A percentile compares a stretch with the other conserved stretches of the same genome.
phyloP scores from a whole-genome alignment of 1,284 basidiomycete genomes.

The Ustilago bromivora region DNA sequence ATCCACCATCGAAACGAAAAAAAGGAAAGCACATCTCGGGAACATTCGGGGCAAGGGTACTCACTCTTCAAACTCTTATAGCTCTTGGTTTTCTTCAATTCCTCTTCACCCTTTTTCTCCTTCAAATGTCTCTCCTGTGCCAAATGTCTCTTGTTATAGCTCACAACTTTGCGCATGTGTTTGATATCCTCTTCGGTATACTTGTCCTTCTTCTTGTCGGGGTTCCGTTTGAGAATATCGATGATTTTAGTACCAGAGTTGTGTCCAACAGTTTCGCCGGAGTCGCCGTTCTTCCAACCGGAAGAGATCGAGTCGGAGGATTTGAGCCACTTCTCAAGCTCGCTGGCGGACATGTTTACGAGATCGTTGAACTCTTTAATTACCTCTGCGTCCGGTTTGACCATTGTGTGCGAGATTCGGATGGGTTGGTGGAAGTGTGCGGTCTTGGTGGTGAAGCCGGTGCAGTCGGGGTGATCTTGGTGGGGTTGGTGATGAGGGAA shows the following conservation, averaged over 20 bases:
- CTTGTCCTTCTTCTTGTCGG: conserved; percentile 60
- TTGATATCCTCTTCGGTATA: conserved; percentile 65
- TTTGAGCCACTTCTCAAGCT: conserved; percentile 67
- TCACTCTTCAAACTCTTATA: conserved; percentile 59
- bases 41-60: conserved; percentile 9
- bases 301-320: conserved; percentile 54
- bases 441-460: neutral
- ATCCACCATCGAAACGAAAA: conserved; percentile 14
- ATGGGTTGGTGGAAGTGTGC: neutral
- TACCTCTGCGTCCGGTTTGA: conserved; percentile 55
- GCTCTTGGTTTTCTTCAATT: conserved; percentile 60
- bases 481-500: neutral
- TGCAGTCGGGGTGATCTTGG: neutral
- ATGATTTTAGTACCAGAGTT: conserved; percentile 59
- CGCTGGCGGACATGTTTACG: conserved; percentile 68
- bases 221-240: conserved; percentile 68
- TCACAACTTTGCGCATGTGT: conserved; percentile 69
- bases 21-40: neutral
- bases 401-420: conserved; percentile 39
- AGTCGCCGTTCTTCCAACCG: conserved; percentile 59
- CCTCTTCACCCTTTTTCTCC: conserved; percentile 56
- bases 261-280: conserved; percentile 64
- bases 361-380: conserved; percentile 63
- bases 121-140: conserved; percentile 64
- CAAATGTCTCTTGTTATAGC: conserved; percentile 68